Percentiles rank a stretch among this genome's conserved stretches.
phyloP scores from a whole-genome alignment of 805 yeast species.

The Kazachstania psychrophila region DNA sequence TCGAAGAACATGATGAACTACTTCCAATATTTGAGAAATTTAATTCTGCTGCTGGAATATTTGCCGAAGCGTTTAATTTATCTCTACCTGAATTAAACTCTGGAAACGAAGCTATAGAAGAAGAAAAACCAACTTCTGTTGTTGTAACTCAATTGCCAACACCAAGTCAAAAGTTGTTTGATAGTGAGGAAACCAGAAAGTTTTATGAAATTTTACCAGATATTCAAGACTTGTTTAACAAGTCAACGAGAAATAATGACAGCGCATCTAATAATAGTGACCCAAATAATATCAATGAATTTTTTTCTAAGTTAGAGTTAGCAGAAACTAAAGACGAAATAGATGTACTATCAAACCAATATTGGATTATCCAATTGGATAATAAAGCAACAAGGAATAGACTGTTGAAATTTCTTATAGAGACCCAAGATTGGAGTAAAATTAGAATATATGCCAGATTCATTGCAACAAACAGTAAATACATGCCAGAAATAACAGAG shows the following conservation, averaged over 20 bases:
- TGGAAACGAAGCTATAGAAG: conserved; percentile 13
- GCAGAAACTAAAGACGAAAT: conserved; percentile 40
- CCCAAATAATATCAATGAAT: conserved; percentile 36
- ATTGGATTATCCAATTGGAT: conserved; percentile 43
- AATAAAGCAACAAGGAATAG: conserved; percentile 67
- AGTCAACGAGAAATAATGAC: conserved; percentile 9
- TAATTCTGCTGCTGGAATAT: conserved; percentile 32
- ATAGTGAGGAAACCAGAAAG: conserved; percentile 48
- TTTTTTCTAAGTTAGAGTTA: conserved; percentile 36
- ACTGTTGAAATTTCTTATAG: conserved; percentile 46
- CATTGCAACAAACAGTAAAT: conserved; percentile 46
- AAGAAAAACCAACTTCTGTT: conserved; percentile 22
- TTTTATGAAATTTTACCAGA: conserved; percentile 55
- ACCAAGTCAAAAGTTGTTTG: conserved; percentile 42
- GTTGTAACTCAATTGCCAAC: conserved; percentile 19
- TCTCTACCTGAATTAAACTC: conserved; percentile 31
- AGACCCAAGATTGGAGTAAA: conserved; percentile 38
- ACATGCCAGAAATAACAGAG: conserved; percentile 41
- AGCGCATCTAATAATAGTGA: conserved; percentile 13
- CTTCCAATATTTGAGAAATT: conserved; percentile 38
- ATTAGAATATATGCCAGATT: conserved; percentile 54
- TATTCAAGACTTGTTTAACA: conserved; percentile 28
- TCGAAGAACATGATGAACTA: conserved; percentile 29
- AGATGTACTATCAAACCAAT: conserved; percentile 39
- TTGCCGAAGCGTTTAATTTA: conserved; percentile 36